Percentiles rank a stretch among this genome's conserved stretches.
phyloP scores from a whole-genome alignment of 495 filamentous ascomycete species.

The Daldinia concentrica region DNA sequence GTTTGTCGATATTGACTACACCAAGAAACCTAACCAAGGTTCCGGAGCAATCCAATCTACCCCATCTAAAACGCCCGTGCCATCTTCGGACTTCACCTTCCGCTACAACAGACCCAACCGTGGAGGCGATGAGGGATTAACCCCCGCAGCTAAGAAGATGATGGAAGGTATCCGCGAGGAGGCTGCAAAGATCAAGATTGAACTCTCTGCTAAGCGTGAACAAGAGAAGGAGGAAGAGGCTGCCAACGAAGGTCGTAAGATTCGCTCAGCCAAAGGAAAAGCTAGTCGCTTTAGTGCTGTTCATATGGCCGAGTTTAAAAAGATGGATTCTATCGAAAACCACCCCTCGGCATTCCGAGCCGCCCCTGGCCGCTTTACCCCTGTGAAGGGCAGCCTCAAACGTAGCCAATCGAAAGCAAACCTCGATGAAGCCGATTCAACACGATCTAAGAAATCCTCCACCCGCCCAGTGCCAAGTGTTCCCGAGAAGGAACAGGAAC shows the following conservation, averaged over 20 bases:
- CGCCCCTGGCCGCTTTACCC: conserved; percentile 65
- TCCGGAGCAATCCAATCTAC: conserved; percentile 52
- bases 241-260: conserved; percentile 66
- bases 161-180: conserved; percentile 80
- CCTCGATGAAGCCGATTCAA: conserved; percentile 65
- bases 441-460: conserved; percentile 46
- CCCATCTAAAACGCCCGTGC: conserved; percentile 57
- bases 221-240: conserved; percentile 55
- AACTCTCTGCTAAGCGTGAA: conserved; percentile 65
- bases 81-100: conserved; percentile 78
- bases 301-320: conserved; percentile 89
- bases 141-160: conserved; percentile 75
- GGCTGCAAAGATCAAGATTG: conserved; percentile 70
- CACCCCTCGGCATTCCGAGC: conserved; percentile 83
- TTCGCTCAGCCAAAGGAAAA: conserved; percentile 81
- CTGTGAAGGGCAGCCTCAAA: conserved; percentile 69
- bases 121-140: conserved; percentile 67
- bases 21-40: conserved; percentile 44
- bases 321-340: conserved; percentile 93
- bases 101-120: conserved; percentile 65
- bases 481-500: conserved; percentile 37
- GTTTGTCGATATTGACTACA: conserved; percentile 68
- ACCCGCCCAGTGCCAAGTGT: conserved; percentile 28
- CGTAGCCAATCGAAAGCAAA: conserved; percentile 78
- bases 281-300: conserved; percentile 78